Evolutionary conservation across 108 stramenopile species (phyloP), one percentile per base, ranked within the genome.

Genomic region (Asterionellopsis glacialis): DNA sequence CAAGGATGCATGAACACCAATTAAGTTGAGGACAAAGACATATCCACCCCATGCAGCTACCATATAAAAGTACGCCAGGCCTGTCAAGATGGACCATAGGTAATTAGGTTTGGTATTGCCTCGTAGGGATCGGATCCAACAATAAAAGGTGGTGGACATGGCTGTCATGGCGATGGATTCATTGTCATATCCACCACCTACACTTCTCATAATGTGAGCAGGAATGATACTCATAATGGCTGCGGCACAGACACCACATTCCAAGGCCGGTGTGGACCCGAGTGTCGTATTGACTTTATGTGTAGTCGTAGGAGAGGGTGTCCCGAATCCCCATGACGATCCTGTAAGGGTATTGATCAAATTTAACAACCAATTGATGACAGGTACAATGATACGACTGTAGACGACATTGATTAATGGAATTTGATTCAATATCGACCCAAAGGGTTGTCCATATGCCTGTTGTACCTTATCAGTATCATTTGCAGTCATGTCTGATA

Each of bases 31-130:
- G 24, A 99, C 96, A 80, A 99, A 99, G 53, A 97, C 94, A 62
- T 97, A 99, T 14, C 98, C 98, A 53, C 98, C 98, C 98, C 98
- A 99, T 0, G 96, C 89, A 2, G 97, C 97, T n/a, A 97, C 98
- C 98, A 99, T 99, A 75, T 97, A 86, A 55, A 93, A 85, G 67
- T 93, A 93, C 18, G 76, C 81, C 12, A 89, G 14, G 7, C 84
- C 91, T 2, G 86, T 65, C 24, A 87, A 11, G 9, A 59, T 59
- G 19, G 84, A 84, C 52, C 45, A 73, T 11, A 76, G 16, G 40
- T 64, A 44, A 44, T 23, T 56, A 25, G 67, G 56, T n/a, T n/a
- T n/a, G 14, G 51, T 47, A 1, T 55, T 62, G 15, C 50, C 45
- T 7, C 45, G 61, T 39, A 94, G 60, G 7, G 85, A 63, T 14